Evolutionary conservation across 2,329 filamentous ascomycete species (phyloP).

Genomic region (Didymella exigua): DNA sequence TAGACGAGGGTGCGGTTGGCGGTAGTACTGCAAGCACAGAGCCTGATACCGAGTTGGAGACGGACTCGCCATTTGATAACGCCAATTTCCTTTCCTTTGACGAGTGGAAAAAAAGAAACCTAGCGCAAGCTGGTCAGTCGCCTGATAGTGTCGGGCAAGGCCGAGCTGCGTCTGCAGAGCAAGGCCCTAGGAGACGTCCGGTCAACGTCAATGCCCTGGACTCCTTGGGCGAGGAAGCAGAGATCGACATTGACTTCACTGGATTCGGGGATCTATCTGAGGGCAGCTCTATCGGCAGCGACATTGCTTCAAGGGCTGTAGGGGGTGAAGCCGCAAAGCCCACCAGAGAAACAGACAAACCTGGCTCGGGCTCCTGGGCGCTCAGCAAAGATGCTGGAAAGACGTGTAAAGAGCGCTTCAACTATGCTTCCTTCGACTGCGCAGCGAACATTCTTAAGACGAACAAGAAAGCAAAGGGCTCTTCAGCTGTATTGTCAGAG

Average conservation of each 20-base stretch:
- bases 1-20: conserved; percentile 8
- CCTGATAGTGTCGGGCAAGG: conserved; percentile 68
- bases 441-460: conserved; percentile 93
- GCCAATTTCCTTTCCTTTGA: conserved; percentile 94
- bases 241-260: conserved; percentile 77
- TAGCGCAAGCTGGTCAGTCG: conserved; percentile 82
- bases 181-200: conserved; percentile 57
- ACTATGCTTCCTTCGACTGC: conserved; percentile 96
- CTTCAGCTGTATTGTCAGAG: conserved; percentile 87
- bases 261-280: conserved; percentile 60
- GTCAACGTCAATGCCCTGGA: conserved; percentile 72
- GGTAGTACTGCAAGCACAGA: conserved; percentile 26
- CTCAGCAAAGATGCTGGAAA: conserved; percentile 92
- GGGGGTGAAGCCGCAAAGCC: conserved; percentile 22
- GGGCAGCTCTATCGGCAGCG: conserved; percentile 23
- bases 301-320: conserved; percentile 23
- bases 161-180: conserved; percentile 53
- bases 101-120: conserved; percentile 95
- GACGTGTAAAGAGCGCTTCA: conserved; percentile 97
- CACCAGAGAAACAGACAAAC: conserved; percentile 33
- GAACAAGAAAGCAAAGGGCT: conserved; percentile 82
- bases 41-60: conserved; percentile 61
- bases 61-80: conserved; percentile 71
- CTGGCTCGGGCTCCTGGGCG: conserved; percentile 41
- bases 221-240: conserved; percentile 82